A percentile compares a stretch with the other conserved stretches of the same genome.
These are phyloP conservation scores for Fusarium protoensiforme DNA, from an alignment of 2,329 filamentous ascomycete genomes.

Conservation along the genomic window DNA sequence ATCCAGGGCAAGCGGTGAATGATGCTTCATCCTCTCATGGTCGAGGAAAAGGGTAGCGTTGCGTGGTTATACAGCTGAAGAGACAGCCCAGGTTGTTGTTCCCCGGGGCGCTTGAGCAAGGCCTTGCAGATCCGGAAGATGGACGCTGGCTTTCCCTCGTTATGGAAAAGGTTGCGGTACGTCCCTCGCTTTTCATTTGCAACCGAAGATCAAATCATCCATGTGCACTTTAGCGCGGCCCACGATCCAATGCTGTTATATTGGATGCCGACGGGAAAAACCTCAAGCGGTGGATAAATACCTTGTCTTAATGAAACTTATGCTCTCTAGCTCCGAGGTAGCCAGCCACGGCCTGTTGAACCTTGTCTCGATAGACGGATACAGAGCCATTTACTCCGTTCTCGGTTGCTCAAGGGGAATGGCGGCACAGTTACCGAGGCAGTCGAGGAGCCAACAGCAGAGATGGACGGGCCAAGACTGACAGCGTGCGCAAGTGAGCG, in stretches of 20 bases:
- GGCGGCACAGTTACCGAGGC: conserved; percentile 26
- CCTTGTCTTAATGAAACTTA: conserved; percentile 18
- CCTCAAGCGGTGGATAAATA: conserved; percentile 21
- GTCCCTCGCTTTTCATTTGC: conserved; percentile 1
- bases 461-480: background rate
- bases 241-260: conserved; percentile 12
- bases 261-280: conserved; percentile 22
- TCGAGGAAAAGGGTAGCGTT: conserved; percentile 9
- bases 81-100: background rate
- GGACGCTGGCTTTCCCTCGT: background rate
- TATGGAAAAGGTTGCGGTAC: background rate
- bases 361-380: conserved; percentile 7
- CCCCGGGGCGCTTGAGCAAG: conserved; percentile 7
- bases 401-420: conserved; percentile 1
- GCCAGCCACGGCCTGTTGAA: conserved; percentile 5
- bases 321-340: conserved; percentile 8
- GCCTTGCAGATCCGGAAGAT: conserved; percentile 22
- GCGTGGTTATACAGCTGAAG: conserved; percentile 8
- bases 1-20: conserved; percentile 41
- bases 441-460: conserved; percentile 4
- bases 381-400: background rate
- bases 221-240: conserved; percentile 23
- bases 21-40: conserved; percentile 19
- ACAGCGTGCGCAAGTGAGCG: background rate
- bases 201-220: conserved; percentile 26